phyloP scores from a whole-genome alignment of 441 rosid species.

The Kokia cookei region DNA sequence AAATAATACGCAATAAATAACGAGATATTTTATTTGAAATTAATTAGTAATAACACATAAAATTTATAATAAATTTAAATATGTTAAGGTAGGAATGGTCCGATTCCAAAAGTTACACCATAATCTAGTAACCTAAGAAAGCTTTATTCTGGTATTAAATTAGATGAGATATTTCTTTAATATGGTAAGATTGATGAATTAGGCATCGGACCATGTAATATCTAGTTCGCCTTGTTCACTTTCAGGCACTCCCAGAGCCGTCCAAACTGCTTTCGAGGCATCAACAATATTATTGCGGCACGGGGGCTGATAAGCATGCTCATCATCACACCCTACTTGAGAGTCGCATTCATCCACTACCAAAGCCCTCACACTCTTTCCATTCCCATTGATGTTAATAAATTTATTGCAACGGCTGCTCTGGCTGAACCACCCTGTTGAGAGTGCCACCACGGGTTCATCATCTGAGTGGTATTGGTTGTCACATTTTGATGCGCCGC shows the following conservation, averaged over 20 bases:
- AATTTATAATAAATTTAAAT: too few species aligned
- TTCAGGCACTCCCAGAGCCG: slow-evolving; percentile 20
- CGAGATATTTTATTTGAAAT: too few species aligned
- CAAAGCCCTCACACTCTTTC: slow-evolving; percentile 20
- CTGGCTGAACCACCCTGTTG: slow-evolving; percentile 27
- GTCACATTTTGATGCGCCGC: slow-evolving; percentile 1
- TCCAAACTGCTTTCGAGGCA: slow-evolving; percentile 28
- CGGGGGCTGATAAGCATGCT: slow-evolving; percentile 29
- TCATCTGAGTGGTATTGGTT: not conserved
- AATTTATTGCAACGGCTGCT: slow-evolving; percentile 19
- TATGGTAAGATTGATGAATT: not conserved
- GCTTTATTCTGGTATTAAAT: not conserved
- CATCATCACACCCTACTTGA: slow-evolving; percentile 22
- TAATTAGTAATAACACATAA: too few species aligned
- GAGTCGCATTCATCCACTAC: slow-evolving; percentile 40
- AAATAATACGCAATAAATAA: too few species aligned
- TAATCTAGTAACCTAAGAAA: not conserved
- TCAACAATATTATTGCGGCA: slow-evolving; percentile 20
- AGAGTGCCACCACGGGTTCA: slow-evolving; percentile 10
- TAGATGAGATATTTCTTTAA: not conserved
- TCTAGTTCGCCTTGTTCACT: slow-evolving; percentile 20
- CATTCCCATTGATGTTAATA: slow-evolving; percentile 21
- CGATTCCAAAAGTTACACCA: not conserved
- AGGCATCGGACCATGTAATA: slow-evolving; percentile 13
- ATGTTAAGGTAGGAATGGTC: not conserved